Evolutionary conservation across 495 filamentous ascomycete species (phyloP).

Genomic region (Hyaloscypha variabilis): DNA sequence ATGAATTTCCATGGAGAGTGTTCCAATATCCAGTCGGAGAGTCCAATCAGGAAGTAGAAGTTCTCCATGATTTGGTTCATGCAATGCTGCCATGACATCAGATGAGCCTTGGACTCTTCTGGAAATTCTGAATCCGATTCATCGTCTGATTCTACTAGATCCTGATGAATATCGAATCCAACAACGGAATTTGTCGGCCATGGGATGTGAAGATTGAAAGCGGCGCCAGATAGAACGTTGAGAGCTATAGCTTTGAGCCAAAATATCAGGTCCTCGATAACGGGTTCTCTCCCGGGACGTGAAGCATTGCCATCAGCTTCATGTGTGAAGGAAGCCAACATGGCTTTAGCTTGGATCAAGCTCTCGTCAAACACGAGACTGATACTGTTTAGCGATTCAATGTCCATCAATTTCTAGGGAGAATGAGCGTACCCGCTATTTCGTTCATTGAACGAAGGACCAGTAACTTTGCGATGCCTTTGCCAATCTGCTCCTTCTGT

Average conservation of each 20-base stretch:
- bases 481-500: slow-evolving; percentile 67
- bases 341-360: slow-evolving; percentile 13
- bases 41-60: slow-evolving; percentile 36
- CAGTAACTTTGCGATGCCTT: slow-evolving; percentile 67
- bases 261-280: slow-evolving; percentile 7
- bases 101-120: neutral
- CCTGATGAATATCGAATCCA: neutral
- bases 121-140: neutral
- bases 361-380: slow-evolving; percentile 17
- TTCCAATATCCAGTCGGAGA: slow-evolving; percentile 13
- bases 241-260: slow-evolving; percentile 11
- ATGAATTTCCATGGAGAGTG: slow-evolving; percentile 30
- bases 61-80: slow-evolving; percentile 24
- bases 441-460: slow-evolving; percentile 70
- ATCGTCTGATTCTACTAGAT: neutral
- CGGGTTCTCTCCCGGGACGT: slow-evolving; percentile 7
- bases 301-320: slow-evolving; percentile 4
- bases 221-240: slow-evolving; percentile 8
- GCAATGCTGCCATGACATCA: slow-evolving; percentile 1
- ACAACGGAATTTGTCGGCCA: slow-evolving; percentile 14
- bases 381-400: neutral
- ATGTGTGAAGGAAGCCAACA: slow-evolving; percentile 15
- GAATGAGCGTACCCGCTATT: slow-evolving; percentile 59
- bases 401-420: no score
- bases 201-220: slow-evolving; percentile 2